Conservation (phyloP, 129 eudicot genomes). For the Flaveria trinervia region DNA sequence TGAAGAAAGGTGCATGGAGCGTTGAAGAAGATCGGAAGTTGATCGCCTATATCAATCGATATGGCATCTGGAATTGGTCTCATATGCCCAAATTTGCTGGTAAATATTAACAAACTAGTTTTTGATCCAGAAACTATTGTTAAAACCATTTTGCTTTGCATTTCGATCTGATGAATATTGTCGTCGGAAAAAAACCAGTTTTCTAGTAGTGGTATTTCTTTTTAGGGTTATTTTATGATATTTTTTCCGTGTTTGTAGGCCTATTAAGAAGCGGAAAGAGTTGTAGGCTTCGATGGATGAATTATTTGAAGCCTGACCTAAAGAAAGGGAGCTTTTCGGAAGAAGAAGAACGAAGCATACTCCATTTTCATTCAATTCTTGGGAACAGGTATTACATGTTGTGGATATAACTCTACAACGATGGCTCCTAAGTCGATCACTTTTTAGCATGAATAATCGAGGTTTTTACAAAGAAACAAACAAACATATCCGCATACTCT, state of each 20-base stretch:
- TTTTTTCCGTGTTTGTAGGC: conserved; percentile 10
- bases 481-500: too few relatives aligned
- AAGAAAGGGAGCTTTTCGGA: conserved; percentile 30
- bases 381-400: conserved; percentile 30
- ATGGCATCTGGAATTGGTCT: conserved; percentile 38
- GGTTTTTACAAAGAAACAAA: neutral
- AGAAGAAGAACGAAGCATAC: conserved; percentile 36
- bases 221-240: neutral
- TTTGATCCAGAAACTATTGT: too few relatives aligned
- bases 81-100: conserved; percentile 36
- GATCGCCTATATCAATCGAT: conserved; percentile 25
- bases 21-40: conserved; percentile 35
- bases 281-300: conserved; percentile 45
- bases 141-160: too few relatives aligned
- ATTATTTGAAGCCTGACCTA: conserved; percentile 35
- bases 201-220: neutral
- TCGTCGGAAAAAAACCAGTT: too few relatives aligned
- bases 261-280: conserved; percentile 43
- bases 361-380: conserved; percentile 11
- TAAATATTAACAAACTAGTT: neutral
- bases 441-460: neutral
- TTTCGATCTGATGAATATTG: too few relatives aligned
- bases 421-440: neutral
- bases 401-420: neutral
- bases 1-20: conserved; percentile 39